Base-by-base conservation (phyloP, 2,329 filamentous ascomycete species). In the Acephala macrosclerotiorum region DNA sequence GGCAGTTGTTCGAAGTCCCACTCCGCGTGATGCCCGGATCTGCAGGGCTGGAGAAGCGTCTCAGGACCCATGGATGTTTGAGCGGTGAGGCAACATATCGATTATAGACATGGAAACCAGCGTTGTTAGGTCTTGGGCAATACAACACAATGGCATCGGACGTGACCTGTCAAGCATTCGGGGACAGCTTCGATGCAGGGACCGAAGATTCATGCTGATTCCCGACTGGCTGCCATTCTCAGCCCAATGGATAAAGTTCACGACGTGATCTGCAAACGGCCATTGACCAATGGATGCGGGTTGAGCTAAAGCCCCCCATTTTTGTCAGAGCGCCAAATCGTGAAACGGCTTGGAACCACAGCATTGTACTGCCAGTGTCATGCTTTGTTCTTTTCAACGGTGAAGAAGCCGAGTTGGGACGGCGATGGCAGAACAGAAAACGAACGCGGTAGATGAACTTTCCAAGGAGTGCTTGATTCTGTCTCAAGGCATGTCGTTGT, bases 21-120 rank as follows among this genome's bases (percentile, higher is more conserved):
- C 49, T 64, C n/a, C 62, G 67, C 60, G 67, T 68, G 69, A 68
- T 70, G 58, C 45, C 69, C 63, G 47, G 63, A 47, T 64, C 66
- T 58, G 59, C 66, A 65, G 64, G 64, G 63, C 68, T 67, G 65
- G 61, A 65, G 58, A 61, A 65, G 51, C 70, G 70, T 71, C 70
- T 69, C 69, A 68, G 61, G 62, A 67, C 68, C 68, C 70, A 61
- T 71, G 69, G 49, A 64, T 70, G 74, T 75, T 75, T 73, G 73
- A 74, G 74, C 73, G 74, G 74, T 76, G 74, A 74, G 66, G 55
- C 49, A 42, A 35, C 40, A 42, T 49, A 38, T 55, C 55, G 49
- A 26, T 40, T 55, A 12, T 8, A 51, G 70, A 49, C 65, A 66
- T 70, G 70, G 71, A 71, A 69, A 70, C 60, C 68, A 65, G 70